phyloP scores from a whole-genome alignment of 2,329 filamentous ascomycete species.

The Podosphaera xanthii region DNA sequence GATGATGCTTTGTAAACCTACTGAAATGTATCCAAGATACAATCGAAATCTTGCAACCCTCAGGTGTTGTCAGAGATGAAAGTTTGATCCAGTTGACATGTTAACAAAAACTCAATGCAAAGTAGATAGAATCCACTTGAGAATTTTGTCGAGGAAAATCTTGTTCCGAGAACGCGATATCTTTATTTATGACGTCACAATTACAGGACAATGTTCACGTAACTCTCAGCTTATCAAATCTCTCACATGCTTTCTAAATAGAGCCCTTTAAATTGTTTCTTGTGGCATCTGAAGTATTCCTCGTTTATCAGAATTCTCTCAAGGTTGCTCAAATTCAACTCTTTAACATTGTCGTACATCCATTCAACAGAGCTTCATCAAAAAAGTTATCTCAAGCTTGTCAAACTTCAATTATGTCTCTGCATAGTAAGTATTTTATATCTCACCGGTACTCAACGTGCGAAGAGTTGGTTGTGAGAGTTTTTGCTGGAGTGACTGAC shows the following conservation, averaged over 20 bases:
- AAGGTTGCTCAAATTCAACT: neutral
- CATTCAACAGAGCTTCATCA: neutral
- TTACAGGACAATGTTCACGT: neutral
- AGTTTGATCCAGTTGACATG: too few relatives aligned
- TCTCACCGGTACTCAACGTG: neutral
- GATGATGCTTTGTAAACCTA: too few relatives aligned
- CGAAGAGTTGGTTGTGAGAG: neutral
- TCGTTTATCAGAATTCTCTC: neutral
- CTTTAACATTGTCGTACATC: neutral
- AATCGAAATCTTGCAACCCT: too few relatives aligned
- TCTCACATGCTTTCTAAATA: neutral
- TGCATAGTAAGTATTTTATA: constrained; percentile 11
- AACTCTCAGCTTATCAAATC: neutral
- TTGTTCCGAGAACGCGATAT: too few relatives aligned
- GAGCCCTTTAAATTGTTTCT: neutral
- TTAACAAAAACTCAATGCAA: too few relatives aligned
- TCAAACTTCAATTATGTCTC: constrained; percentile 10
- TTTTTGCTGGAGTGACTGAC: neutral
- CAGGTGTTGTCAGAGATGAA: too few relatives aligned
- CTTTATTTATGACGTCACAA: neutral
- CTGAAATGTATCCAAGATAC: too few relatives aligned
- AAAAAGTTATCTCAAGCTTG: neutral
- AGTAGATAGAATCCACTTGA: too few relatives aligned
- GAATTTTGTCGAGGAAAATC: too few relatives aligned
- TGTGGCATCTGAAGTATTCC: neutral